Evolutionary conservation across 441 rosid species (phyloP), one percentile per base, ranked within the genome.

Genomic region (Corymbia calophylla): DNA sequence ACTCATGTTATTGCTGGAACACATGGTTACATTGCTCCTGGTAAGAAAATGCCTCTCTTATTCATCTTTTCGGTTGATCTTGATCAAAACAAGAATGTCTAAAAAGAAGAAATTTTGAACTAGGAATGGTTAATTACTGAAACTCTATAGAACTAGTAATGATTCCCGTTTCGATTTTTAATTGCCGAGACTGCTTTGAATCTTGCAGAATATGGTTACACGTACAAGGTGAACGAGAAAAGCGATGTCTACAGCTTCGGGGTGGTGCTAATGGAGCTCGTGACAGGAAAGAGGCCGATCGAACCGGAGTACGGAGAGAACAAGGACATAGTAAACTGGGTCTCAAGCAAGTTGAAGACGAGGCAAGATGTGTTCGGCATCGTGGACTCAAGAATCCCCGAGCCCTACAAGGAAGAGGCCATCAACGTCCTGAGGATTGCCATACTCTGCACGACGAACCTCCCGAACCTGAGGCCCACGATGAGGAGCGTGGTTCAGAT

Each of bases 21-120:
- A 48, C 95, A 89, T n/a, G 99, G 99, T n/a, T 98, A 98, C 92
- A 98, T 98, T 77, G 99, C 99, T 91, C 99, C 99, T 89, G 99
- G 99, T 97, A 95, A 92, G 92, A 60, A 13, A 55, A 66, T 44
- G 56, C 35, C 77, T 4, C 27, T 35, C 19, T 56, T 53, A 29
- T 29, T 90, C 14, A 10, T 9, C 58, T 85, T 35, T 87, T 44
- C n/a, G 21, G 86, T 64, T 66, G 55, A 53, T n/a, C 53, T 31
- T 39, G 25, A 27, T 39, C 15, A 35, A n/a, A 51, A 44, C 84
- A 77, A 13, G 84, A 77, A 77, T 23, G 84, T 3, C n/a, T n/a
- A 44, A 48, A 77, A 48, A 77, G 13, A 77, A 77, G 29, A 44
- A 12, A 77, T 23, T 23, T 44, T 7, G 84, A 77, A 12, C 11